Conservation (phyloP, 768 basidiomycete species). For the Ephemerocybe angulata region DNA sequence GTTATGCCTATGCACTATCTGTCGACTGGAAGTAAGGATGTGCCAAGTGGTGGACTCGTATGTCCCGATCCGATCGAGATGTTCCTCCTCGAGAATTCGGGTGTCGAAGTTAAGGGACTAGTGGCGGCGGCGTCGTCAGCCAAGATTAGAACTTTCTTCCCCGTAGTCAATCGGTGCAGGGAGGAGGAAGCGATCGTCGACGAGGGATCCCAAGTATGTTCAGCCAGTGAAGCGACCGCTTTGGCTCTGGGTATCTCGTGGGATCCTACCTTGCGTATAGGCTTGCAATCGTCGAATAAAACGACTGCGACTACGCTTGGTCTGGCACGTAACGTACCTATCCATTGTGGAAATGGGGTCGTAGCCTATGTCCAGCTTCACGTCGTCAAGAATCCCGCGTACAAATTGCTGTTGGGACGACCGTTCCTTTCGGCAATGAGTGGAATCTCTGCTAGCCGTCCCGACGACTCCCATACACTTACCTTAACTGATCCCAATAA, state of each 20-base stretch:
- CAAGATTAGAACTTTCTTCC: background rate
- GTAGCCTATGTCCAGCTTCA: conserved; percentile 26
- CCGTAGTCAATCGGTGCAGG: too few species aligned
- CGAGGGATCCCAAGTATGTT: too few species aligned
- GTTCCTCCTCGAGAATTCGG: background rate
- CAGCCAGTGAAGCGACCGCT: background rate
- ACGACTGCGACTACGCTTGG: conserved; percentile 19
- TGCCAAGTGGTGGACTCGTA: background rate
- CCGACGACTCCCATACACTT: too few species aligned
- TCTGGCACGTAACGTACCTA: too few species aligned
- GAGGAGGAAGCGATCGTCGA: too few species aligned
- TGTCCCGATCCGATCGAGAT: background rate
- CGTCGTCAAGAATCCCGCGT: too few species aligned
- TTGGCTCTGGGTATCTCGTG: conserved; percentile 15
- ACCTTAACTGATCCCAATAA: too few species aligned
- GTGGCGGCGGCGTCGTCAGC: background rate
- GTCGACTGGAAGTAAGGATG: background rate
- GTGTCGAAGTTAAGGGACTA: too few species aligned
- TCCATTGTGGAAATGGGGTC: conserved; percentile 19
- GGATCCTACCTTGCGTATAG: conserved; percentile 15
- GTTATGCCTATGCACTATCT: background rate
- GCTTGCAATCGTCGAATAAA: conserved; percentile 26
- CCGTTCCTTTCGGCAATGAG: too few species aligned
- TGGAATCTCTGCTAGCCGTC: too few species aligned
- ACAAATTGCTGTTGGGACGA: too few species aligned